Conservation (phyloP, 805 yeast species). For the Cyberlindnera japonica region DNA sequence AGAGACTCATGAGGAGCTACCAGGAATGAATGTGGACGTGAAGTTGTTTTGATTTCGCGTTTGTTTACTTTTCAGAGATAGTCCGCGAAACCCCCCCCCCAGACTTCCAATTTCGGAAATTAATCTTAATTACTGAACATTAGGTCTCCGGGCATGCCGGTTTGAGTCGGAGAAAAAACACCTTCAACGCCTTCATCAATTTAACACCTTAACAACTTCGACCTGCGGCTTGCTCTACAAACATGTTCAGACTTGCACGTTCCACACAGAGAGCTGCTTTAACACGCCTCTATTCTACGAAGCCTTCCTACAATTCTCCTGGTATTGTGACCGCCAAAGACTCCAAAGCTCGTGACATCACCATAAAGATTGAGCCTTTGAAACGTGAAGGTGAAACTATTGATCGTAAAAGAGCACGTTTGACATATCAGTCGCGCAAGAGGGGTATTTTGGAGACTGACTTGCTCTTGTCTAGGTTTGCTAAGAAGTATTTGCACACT, state of each 20-base stretch:
- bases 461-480: constrained; percentile 77
- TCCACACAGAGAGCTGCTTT: constrained; percentile 1
- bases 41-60: constrained; percentile 5
- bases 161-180: background rate
- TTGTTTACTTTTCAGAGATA: constrained; percentile 10
- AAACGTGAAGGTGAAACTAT: constrained; percentile 69
- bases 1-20: background rate
- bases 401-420: constrained; percentile 78
- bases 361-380: constrained; percentile 63
- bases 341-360: constrained; percentile 18
- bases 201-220: background rate
- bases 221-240: background rate
- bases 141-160: too few species aligned
- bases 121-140: too few species aligned
- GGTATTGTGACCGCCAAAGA: constrained; percentile 19
- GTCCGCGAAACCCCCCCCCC: background rate
- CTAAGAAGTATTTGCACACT: constrained; percentile 61
- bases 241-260: constrained; percentile 10
- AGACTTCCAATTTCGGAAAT: constrained; percentile 15
- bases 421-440: constrained; percentile 87
- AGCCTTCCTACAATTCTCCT: constrained; percentile 22
- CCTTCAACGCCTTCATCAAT: background rate
- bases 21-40: background rate
- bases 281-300: constrained; percentile 12
- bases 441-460: constrained; percentile 96